These are phyloP conservation scores for Quercus phellos DNA, from an alignment of 331 rosid genomes.

Conservation along the genomic window DNA sequence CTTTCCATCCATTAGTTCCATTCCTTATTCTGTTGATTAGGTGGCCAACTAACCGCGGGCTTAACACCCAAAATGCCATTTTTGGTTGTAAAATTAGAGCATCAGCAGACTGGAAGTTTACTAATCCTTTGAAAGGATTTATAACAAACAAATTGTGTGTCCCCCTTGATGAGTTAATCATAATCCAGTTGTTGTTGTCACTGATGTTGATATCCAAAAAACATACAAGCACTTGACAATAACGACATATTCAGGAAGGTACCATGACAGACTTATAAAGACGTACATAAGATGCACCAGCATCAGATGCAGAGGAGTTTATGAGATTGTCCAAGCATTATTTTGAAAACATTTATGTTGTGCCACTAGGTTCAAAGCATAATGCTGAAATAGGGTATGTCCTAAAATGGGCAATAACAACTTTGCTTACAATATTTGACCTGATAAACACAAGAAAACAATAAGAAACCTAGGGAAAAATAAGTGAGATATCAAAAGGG, in stretches of 20 bases:
- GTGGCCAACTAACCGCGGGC: slow-evolving; percentile 34
- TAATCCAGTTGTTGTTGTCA: slow-evolving; percentile 89
- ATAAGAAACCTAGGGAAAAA: not conserved
- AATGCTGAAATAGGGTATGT: slow-evolving; percentile 92
- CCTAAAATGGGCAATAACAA: slow-evolving; percentile 66
- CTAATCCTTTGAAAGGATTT: slow-evolving; percentile 78
- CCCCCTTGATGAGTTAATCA: slow-evolving; percentile 97
- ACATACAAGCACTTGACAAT: not conserved
- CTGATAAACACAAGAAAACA: slow-evolving; percentile 34
- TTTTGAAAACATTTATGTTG: slow-evolving; percentile 81
- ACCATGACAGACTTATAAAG: slow-evolving; percentile 21
- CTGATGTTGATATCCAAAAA: slow-evolving; percentile 76
- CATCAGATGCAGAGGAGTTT: slow-evolving; percentile 35
- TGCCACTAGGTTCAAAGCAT: slow-evolving; percentile 92
- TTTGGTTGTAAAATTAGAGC: slow-evolving; percentile 38
- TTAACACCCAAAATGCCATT: slow-evolving; percentile 37
- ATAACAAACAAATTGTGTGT: slow-evolving; percentile 87
- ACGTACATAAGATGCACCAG: slow-evolving; percentile 50
- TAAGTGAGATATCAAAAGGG: not conserved
- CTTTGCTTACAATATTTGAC: slow-evolving; percentile 77
- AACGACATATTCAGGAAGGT: not conserved
- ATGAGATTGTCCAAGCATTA: slow-evolving; percentile 47
- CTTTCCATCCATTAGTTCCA: slow-evolving; percentile 82
- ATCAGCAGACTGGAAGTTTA: slow-evolving; percentile 50
- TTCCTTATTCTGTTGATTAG: slow-evolving; percentile 56